Evolutionary conservation across 495 filamentous ascomycete species (phyloP).

Genomic region (Umbilicaria muhlenbergii): DNA sequence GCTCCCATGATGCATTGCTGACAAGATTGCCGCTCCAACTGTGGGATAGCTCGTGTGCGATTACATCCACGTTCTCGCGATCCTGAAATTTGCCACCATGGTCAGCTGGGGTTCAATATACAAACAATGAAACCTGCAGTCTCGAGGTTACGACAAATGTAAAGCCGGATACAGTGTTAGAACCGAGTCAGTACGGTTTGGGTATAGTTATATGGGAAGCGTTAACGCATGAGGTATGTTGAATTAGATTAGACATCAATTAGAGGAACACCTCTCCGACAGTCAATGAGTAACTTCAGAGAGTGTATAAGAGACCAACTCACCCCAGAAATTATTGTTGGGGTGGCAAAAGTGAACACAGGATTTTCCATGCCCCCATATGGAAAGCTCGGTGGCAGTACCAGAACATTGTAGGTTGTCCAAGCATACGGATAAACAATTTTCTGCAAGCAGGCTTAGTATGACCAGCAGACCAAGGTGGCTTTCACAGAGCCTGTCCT

Average conservation of each 20-base stretch:
- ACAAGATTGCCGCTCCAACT: slow-evolving; percentile 92
- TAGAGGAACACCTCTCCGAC: no score
- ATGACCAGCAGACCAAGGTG: neutral
- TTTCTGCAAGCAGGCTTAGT: slow-evolving; percentile 24
- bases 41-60: slow-evolving; percentile 86
- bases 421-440: slow-evolving; percentile 80
- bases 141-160: neutral
- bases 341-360: slow-evolving; percentile 83
- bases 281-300: neutral
- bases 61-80: slow-evolving; percentile 87
- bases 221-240: no score
- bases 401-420: slow-evolving; percentile 87
- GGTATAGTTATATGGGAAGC: no score
- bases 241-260: no score
- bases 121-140: neutral
- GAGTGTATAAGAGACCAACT: neutral
- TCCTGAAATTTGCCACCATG: slow-evolving; percentile 28
- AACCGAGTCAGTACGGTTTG: no score
- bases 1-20: slow-evolving; percentile 82
- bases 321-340: slow-evolving; percentile 71
- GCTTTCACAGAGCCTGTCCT: slow-evolving; percentile 3
- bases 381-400: slow-evolving; percentile 81
- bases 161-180: neutral
- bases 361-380: slow-evolving; percentile 94
- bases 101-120: slow-evolving; percentile 4